Evolutionary conservation across 768 basidiomycete species (phyloP).

Genomic region (Boletus pseudopeckii): DNA sequence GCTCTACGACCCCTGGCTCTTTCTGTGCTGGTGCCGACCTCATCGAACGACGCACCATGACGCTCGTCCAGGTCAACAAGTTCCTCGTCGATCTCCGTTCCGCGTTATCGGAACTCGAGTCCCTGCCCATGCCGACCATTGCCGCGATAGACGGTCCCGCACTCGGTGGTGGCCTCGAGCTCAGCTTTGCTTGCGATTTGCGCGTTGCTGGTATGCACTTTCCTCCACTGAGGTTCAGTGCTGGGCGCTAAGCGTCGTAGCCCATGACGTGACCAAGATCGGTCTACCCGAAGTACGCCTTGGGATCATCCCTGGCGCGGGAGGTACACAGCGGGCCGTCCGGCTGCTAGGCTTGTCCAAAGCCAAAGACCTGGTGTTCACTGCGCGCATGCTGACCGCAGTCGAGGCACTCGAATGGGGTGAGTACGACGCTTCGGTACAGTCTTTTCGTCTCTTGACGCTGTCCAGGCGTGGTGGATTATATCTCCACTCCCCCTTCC

Average conservation of each 20-base stretch:
- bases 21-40: conserved; percentile 96
- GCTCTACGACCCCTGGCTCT: conserved; percentile 68
- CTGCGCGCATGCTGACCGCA: conserved; percentile 66
- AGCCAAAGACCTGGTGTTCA: conserved; percentile 86
- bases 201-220: conserved; percentile 74
- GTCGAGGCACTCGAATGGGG: conserved; percentile 70
- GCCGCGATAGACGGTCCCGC: conserved; percentile 93
- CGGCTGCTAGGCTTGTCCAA: conserved; percentile 74
- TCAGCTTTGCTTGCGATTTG: conserved; percentile 86
- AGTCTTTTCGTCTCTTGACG: background rate
- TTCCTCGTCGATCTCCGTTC: conserved; percentile 77
- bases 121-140: conserved; percentile 83
- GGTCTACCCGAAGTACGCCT: conserved; percentile 77
- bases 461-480: conserved; percentile 73
- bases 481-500: conserved; percentile 58
- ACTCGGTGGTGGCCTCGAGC: conserved; percentile 88
- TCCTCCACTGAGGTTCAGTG: background rate
- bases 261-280: conserved; percentile 71
- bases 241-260: conserved; percentile 32
- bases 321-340: conserved; percentile 81
- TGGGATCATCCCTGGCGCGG: conserved; percentile 90
- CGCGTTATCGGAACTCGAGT: conserved; percentile 73
- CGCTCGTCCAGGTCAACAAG: conserved; percentile 62
- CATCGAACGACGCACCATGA: conserved; percentile 80
- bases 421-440: conserved; percentile 25